These are phyloP conservation scores for Saccharomycopsis hybrid DNA, from an alignment of 1,139 yeast genomes.

Conservation along the genomic window DNA sequence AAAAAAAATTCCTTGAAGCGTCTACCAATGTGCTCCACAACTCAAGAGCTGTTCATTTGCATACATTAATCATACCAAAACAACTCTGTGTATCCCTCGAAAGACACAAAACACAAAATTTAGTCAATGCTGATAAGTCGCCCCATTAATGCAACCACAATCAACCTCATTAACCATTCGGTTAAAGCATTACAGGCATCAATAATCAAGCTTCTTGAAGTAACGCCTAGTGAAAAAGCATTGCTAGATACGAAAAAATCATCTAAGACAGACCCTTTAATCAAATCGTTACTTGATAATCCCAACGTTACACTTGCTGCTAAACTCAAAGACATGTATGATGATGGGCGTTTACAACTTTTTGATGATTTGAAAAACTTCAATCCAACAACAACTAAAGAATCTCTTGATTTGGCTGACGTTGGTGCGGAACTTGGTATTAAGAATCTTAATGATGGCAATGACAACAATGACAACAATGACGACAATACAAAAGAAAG, in stretches of 20 bases:
- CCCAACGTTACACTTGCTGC: constrained; percentile 49
- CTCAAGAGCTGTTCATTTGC: too few relatives aligned
- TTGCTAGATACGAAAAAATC: neutral
- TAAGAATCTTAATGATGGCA: neutral
- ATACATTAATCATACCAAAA: too few relatives aligned
- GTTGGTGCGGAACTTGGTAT: neutral
- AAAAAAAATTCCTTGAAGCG: too few relatives aligned
- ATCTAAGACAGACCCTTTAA: neutral
- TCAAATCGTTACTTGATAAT: neutral
- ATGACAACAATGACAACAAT: too few relatives aligned
- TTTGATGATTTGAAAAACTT: constrained; percentile 40
- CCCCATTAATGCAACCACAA: too few relatives aligned
- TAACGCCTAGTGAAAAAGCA: constrained; percentile 4
- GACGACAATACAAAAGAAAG: too few relatives aligned
- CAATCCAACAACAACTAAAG: constrained; percentile 25
- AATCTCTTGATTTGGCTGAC: neutral
- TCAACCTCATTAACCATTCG: constrained; percentile 4
- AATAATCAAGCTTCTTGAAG: constrained; percentile 6
- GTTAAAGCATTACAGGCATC: constrained; percentile 3
- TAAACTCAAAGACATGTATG: constrained; percentile 48
- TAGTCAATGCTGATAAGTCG: too few relatives aligned
- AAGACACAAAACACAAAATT: too few relatives aligned
- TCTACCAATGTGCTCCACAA: too few relatives aligned
- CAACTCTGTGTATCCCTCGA: too few relatives aligned
- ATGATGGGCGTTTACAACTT: constrained; percentile 39